A percentile compares a stretch with the other conserved stretches of the same genome.
These are phyloP conservation scores for Sisymbrium altissimum DNA, from an alignment of 345 rosid genomes.

Conservation along the genomic window DNA sequence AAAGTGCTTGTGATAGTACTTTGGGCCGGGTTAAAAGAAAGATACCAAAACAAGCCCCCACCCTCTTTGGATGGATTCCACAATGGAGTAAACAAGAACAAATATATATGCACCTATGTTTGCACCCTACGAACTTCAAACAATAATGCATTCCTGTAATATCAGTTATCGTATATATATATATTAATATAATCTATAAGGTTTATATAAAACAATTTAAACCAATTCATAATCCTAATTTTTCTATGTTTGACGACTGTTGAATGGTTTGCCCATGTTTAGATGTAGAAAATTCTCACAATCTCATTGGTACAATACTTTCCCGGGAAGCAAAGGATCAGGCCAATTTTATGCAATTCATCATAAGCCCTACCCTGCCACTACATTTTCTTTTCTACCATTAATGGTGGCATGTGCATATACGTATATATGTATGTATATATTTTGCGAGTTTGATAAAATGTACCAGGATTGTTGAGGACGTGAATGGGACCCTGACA, in stretches of 20 bases:
- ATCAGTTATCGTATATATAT: not conserved
- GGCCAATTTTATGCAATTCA: not conserved
- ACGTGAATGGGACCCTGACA: constrained; percentile 69
- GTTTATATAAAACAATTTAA: not conserved
- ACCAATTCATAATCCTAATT: not conserved
- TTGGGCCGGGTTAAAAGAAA: not conserved
- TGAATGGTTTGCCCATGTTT: not conserved
- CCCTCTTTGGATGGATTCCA: constrained; percentile 24
- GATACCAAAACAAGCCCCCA: constrained; percentile 18
- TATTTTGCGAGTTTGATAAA: not conserved
- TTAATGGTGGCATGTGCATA: not conserved
- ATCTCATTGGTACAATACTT: not conserved
- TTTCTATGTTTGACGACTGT: not conserved
- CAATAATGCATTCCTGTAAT: constrained; percentile 3
- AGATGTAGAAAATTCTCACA: not conserved
- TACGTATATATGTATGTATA: not conserved
- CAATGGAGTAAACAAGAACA: constrained; percentile 21
- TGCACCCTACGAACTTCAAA: constrained; percentile 5
- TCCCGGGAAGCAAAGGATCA: not conserved
- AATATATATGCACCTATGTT: constrained; percentile 11
- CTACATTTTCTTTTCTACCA: constrained; percentile 9
- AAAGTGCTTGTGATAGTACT: constrained; percentile 21
- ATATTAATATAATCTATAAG: not conserved
- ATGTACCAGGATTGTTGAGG: constrained; percentile 73
- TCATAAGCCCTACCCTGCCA: constrained; percentile 27